Evolutionary conservation across 1,139 yeast species (phyloP), one percentile per base, ranked within the genome.

Genomic region (Zhuliangozyma blackwelliae): DNA sequence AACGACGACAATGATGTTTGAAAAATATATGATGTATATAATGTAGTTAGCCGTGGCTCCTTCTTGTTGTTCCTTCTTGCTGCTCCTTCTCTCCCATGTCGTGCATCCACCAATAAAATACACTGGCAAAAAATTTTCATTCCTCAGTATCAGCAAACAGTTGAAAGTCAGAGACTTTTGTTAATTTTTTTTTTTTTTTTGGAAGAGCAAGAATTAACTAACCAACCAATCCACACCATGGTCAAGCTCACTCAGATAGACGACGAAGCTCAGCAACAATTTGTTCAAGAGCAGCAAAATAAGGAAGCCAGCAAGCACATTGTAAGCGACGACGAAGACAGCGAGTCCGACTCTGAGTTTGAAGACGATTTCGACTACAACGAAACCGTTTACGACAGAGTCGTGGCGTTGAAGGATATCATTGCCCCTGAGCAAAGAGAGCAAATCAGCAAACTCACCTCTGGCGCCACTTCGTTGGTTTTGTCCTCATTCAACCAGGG

Each of bases 341-440:
- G 69, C 30, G 85, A 80, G 32, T 60, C 66, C 25, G 89, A 78
- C 26, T 78, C 76, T 35, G 82, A 79, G 41, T 78, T 77, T 40
- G 82, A 75, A 39, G 85, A 78, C 37, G 95, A 85, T 47, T 88
- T 83, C 49, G 92, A 82, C 56, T 68, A 80, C 50, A 85, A 81
- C 52, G 98, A 92, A 70, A 82, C 97, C 32, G 51, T 94, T 28
- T 65, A 73, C 45, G 98, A 92, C 52, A 84, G 99, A 73, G 63
- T 92, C 47, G 78, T 78, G 45, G 98, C 99, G 37, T 77, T 92
- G 53, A 88, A 82, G 65, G 97, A 92, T 59, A 87, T 90, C 42
- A 72, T 92, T 42, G 88, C 97, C 31, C 97, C 97, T 49, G 76
- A 77, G 52, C 90, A 86, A 63, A 83, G 97, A 70, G 70, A 67